These are phyloP conservation scores for Penicillium sp. DNA, from an alignment of 2,329 filamentous ascomycete species.

Conservation along the genomic window DNA sequence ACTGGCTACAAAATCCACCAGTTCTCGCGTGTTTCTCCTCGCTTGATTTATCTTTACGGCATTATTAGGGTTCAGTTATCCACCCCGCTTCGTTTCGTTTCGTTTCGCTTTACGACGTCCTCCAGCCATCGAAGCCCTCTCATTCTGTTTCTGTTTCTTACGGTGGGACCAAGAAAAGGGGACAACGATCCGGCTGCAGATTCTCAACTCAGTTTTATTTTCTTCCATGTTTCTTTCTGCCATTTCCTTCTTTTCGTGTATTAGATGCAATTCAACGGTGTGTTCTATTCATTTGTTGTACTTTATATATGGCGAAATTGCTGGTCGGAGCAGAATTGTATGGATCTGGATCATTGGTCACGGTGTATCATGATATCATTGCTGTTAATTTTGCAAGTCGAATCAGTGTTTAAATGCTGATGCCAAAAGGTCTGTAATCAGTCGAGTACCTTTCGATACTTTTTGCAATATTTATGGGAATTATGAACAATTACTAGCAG, in stretches of 20 bases:
- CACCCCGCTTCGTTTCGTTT: too few species aligned
- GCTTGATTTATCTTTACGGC: background rate
- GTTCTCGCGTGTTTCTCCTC: background rate
- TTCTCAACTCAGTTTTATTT: background rate
- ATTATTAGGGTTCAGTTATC: background rate
- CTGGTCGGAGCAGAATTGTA: slow-evolving; percentile 1
- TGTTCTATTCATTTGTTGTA: slow-evolving; percentile 9
- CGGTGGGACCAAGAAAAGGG: background rate
- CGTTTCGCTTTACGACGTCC: background rate
- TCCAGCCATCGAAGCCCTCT: background rate
- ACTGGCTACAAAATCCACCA: slow-evolving; percentile 12
- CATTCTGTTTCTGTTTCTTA: background rate
- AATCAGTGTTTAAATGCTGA: background rate
- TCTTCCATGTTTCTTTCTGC: slow-evolving; percentile 1
- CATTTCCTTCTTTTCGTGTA: slow-evolving; percentile 9
- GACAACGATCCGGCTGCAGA: background rate
- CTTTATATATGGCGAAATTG: slow-evolving; percentile 1
- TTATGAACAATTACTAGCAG: background rate
- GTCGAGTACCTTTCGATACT: background rate
- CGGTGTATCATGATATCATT: background rate
- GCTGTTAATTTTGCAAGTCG: background rate
- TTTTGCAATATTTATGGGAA: background rate
- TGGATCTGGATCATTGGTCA: background rate
- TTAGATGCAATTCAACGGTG: slow-evolving; percentile 20
- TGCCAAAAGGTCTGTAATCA: background rate